These are phyloP conservation scores for Termitomyces sp. DNA, from an alignment of 768 basidiomycete genomes.

Conservation along the genomic window DNA sequence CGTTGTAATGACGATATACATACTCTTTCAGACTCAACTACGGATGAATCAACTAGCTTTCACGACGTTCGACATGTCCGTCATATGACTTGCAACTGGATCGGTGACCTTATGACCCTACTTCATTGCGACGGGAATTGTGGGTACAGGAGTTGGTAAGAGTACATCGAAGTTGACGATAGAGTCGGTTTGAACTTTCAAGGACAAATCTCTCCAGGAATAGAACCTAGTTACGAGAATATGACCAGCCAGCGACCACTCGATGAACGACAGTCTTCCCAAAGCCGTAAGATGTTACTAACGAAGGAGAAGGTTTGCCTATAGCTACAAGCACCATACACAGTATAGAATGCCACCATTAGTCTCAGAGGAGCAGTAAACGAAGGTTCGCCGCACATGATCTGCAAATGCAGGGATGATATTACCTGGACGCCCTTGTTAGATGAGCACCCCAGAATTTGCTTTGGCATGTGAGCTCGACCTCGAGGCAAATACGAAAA, in stretches of 20 bases:
- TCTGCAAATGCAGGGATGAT: slow-evolving; percentile 19
- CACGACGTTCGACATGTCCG: not conserved
- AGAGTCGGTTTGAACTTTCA: not conserved
- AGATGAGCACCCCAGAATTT: slow-evolving; percentile 30
- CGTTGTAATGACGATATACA: not conserved
- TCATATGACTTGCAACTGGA: not conserved
- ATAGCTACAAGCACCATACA: not conserved
- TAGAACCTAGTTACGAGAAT: not conserved
- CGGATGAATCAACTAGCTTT: not conserved
- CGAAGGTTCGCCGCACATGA: slow-evolving; percentile 9
- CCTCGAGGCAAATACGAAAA: slow-evolving; percentile 22
- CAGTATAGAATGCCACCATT: not conserved
- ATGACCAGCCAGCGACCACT: not conserved
- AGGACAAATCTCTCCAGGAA: not conserved
- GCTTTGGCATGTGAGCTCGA: slow-evolving; percentile 15
- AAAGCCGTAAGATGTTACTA: not conserved
- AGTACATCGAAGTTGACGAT: not conserved
- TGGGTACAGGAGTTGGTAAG: not conserved
- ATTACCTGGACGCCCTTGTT: slow-evolving; percentile 12
- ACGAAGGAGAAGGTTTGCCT: not conserved
- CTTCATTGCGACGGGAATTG: not conserved
- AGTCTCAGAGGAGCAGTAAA: not conserved
- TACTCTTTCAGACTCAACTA: not conserved
- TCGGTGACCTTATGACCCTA: not conserved
- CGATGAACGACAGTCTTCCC: not conserved